These are phyloP conservation scores for Puya raimondii DNA, from an alignment of 176 grass and related monocot species.

Conservation along the genomic window DNA sequence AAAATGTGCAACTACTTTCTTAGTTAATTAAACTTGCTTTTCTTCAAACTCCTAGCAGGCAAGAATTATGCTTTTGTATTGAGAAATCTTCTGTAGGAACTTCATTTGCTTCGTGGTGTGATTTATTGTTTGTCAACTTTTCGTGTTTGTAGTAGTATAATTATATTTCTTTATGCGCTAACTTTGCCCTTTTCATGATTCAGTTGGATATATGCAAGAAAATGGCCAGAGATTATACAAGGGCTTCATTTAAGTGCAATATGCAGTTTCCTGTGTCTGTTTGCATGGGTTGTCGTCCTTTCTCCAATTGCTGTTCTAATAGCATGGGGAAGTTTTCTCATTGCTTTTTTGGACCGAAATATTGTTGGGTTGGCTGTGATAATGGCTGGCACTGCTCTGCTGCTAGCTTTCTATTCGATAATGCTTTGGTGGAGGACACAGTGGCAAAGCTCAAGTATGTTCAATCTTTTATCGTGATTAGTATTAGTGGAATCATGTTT, in stretches of 20 bases:
- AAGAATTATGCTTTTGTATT: not conserved
- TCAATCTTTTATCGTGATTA: constrained; percentile 23
- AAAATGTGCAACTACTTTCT: too few relatives aligned
- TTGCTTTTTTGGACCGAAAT: constrained; percentile 78
- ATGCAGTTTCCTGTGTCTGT: constrained; percentile 54
- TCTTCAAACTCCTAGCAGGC: too few relatives aligned
- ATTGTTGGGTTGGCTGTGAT: constrained; percentile 96
- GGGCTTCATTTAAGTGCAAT: constrained; percentile 68
- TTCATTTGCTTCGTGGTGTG: not conserved
- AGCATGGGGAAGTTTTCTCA: constrained; percentile 74
- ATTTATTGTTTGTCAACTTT: not conserved
- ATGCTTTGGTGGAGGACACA: constrained; percentile 99
- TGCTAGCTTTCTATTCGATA: constrained; percentile 97
- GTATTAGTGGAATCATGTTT: constrained; percentile 9
- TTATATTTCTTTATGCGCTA: constrained; percentile 3
- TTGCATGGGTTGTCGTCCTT: constrained; percentile 77
- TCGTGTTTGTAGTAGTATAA: not conserved
- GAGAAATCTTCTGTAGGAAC: not conserved
- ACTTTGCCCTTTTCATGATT: constrained; percentile 24
- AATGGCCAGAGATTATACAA: constrained; percentile 88
- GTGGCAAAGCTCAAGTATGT: constrained; percentile 99
- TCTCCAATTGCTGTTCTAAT: constrained; percentile 65
- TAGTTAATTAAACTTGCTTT: too few relatives aligned
- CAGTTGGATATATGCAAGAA: constrained; percentile 99
- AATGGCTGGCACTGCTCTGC: constrained; percentile 83